phyloP scores from a whole-genome alignment of 192 early-diverging fungal species.

The Backusella sp. region DNA sequence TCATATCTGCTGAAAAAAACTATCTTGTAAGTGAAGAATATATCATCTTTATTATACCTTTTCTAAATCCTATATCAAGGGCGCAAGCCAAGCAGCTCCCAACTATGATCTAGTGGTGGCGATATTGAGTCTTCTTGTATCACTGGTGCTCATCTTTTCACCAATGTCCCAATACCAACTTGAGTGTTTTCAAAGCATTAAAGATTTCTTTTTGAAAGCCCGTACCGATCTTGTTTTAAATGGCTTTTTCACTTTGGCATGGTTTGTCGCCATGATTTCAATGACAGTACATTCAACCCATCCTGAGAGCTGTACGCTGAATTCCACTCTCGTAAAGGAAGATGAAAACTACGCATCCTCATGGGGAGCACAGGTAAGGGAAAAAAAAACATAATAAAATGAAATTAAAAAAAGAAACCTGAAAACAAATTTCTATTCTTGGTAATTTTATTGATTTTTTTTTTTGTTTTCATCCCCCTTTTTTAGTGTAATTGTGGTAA shows the following conservation, averaged over 20 bases:
- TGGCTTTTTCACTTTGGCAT: not conserved
- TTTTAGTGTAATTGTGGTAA: slow-evolving; percentile 12
- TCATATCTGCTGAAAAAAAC: not conserved
- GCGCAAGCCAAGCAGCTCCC: not conserved
- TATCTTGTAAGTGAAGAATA: not conserved
- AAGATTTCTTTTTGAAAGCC: slow-evolving; percentile 1
- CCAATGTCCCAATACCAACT: not conserved
- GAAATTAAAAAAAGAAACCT: slow-evolving; percentile 2
- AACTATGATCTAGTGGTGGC: not conserved
- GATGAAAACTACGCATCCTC: not conserved
- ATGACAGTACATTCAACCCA: slow-evolving; percentile 5
- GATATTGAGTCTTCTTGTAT: not conserved
- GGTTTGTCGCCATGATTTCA: slow-evolving; percentile 11
- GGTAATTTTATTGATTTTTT: not conserved
- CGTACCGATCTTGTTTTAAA: not conserved
- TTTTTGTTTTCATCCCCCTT: not conserved
- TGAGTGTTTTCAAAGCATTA: not conserved
- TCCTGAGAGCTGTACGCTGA: not conserved
- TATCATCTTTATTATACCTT: not conserved
- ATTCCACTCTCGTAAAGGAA: not conserved
- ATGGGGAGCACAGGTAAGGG: not conserved
- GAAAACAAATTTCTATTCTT: not conserved
- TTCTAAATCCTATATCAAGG: not conserved
- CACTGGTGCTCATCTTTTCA: not conserved
- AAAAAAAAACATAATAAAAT: not conserved